Evolutionary conservation across 495 filamentous ascomycete genomes (phyloP), one percentile per base, ranked within the genome.

Genomic region (Zalerion maritima): DNA sequence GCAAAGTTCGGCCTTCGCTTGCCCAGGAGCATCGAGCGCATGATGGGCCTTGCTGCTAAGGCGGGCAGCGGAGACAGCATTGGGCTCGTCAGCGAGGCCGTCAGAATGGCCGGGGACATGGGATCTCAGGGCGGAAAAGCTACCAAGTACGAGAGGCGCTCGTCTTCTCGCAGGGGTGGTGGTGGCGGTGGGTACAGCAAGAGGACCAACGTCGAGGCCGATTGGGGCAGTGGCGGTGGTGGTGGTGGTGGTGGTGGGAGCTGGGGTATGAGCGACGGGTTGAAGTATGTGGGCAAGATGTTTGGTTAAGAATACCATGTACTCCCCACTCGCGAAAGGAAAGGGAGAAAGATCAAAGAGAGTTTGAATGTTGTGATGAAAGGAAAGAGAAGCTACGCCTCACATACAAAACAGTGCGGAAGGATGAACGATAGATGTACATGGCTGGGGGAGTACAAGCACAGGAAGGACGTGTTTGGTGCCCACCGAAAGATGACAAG

Each of bases 1-100:
- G 65, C 65, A 14, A 70, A 74, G 51, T 73, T 94, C 47, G 84
- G 84, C 0, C 57, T 94, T 23, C 58, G 73, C 22, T 43, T 94
- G 41, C 84, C 85, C 1, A 55, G 51, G 6, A 51, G 58, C 3
- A 39, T 82, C 26, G 54, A 60, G 39, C 53, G 57, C 29, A 54
- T 74, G 50, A 48, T 75, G 13, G 68, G 67, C n/a, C 39, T 67
- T 16, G 62, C 69, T 1, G 58, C 48, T 5, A 46, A 48, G 35
- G 49, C 79, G 2, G 57, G 51, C 24, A 54, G 62, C 0, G 51
- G 77, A 28, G 52, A 54, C 29, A 50, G 53, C 33, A 40, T 72
- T 24, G 59, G 71, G 21, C 57, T 67, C 8, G 64, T 67, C 20
- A 55, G 66, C 21, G 64, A 67, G 35, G 62, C 57, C 15, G 49